Percentiles rank a stretch among this genome's conserved stretches.
Conservation (phyloP, 768 basidiomycete genomes). For the Lactifluus echinatus region DNA sequence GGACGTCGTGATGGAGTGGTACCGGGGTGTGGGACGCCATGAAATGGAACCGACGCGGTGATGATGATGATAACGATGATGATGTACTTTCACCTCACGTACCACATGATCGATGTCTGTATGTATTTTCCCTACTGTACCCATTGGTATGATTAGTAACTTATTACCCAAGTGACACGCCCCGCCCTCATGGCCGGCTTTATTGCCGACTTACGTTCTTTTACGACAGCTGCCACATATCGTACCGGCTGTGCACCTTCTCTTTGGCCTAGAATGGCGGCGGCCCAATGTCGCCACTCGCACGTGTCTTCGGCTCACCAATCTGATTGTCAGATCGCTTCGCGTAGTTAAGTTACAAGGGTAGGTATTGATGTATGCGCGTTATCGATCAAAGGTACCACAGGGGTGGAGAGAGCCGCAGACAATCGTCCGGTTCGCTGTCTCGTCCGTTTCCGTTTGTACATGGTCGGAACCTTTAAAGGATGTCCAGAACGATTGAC, state of each 20-base stretch:
- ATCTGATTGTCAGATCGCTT: background rate
- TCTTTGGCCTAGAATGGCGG: constrained; percentile 1
- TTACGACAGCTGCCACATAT: background rate
- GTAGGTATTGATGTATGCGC: background rate
- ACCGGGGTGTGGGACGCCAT: background rate
- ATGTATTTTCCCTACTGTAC: background rate
- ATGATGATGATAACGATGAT: background rate
- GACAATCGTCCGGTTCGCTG: background rate
- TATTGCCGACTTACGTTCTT: constrained; percentile 5
- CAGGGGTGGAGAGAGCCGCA: background rate
- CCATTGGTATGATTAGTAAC: background rate
- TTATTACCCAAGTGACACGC: constrained; percentile 2
- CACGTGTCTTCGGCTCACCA: background rate
- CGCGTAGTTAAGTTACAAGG: background rate
- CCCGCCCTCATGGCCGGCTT: constrained; percentile 9
- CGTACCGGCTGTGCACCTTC: background rate
- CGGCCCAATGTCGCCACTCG: background rate
- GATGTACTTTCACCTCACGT: background rate
- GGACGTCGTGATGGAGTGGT: constrained; percentile 6
- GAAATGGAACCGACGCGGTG: constrained; percentile 6
- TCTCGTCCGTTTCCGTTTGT: background rate
- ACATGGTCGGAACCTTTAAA: background rate
- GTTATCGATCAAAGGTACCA: background rate
- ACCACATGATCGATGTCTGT: background rate
- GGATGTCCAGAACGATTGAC: background rate